Evolutionary conservation across 2,329 filamentous ascomycete genomes (phyloP).

Genomic region (Blumeria hordei): DNA sequence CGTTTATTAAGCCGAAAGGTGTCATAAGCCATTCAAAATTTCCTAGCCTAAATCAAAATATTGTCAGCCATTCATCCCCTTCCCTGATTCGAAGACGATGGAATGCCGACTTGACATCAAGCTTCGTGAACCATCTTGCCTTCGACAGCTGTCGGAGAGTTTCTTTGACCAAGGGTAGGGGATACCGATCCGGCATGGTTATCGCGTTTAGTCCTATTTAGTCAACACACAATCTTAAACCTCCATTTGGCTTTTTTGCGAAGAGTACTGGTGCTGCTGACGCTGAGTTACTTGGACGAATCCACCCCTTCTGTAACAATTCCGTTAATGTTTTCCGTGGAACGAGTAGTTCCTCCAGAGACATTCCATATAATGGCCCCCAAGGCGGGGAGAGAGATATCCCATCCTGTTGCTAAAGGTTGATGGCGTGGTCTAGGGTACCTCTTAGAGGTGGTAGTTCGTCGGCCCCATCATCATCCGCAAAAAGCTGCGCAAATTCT

Average conservation of each 20-base stretch:
- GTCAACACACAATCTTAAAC: conserved; percentile 1
- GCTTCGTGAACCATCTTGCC: not conserved
- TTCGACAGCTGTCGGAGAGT: not conserved
- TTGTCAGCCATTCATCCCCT: not conserved
- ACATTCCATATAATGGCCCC: no score
- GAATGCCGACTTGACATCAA: not conserved
- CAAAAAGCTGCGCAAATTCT: not conserved
- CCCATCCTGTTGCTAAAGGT: not conserved
- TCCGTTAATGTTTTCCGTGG: no score
- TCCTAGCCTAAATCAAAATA: not conserved
- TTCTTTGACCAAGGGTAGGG: not conserved
- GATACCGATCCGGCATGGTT: conserved; percentile 2
- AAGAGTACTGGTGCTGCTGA: no score
- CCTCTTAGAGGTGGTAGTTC: not conserved
- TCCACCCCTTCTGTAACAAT: no score
- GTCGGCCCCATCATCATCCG: not conserved
- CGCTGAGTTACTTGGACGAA: no score
- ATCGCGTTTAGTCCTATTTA: conserved; percentile 2
- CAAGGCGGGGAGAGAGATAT: not conserved
- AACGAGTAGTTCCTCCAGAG: no score
- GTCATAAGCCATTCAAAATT: not conserved
- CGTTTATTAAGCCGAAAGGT: not conserved
- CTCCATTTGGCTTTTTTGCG: no score
- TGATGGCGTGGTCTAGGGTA: not conserved
- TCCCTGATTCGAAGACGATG: not conserved